Conservation (phyloP, 2,329 filamentous ascomycete species). For the Pyrenophora graminea region DNA sequence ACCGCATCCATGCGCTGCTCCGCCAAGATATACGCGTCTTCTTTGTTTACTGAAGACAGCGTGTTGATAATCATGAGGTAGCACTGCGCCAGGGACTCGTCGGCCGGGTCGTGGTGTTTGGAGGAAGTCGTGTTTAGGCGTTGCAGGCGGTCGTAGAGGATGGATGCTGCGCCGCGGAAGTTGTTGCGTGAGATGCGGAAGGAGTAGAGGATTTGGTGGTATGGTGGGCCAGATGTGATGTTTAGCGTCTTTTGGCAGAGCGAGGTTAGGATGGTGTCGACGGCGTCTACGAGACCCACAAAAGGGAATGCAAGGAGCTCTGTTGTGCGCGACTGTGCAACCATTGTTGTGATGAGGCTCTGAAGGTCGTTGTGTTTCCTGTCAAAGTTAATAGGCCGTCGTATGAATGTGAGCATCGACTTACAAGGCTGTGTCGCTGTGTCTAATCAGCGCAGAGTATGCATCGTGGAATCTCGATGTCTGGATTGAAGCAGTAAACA, state of each 20-base stretch:
- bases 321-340: constrained; percentile 39
- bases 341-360: constrained; percentile 59
- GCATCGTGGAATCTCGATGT: constrained; percentile 81
- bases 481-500: constrained; percentile 81
- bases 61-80: constrained; percentile 94
- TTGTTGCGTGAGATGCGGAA: constrained; percentile 85
- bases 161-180: constrained; percentile 75
- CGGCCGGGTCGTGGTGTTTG: constrained; percentile 50
- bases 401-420: constrained; percentile 11
- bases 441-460: constrained; percentile 75
- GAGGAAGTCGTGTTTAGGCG: constrained; percentile 51
- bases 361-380: constrained; percentile 70
- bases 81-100: constrained; percentile 67
- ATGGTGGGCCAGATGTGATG: constrained; percentile 65
- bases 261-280: constrained; percentile 76
- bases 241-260: constrained; percentile 72
- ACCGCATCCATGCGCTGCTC: constrained; percentile 53
- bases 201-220: constrained; percentile 87
- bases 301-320: constrained; percentile 75
- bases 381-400: constrained; percentile 18
- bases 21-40: constrained; percentile 80
- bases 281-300: constrained; percentile 72
- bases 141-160: constrained; percentile 61
- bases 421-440: constrained; percentile 69
- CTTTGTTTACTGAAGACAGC: constrained; percentile 78